phyloP scores from a whole-genome alignment of 257 asterid genomes.

The Jasminum sambac region DNA sequence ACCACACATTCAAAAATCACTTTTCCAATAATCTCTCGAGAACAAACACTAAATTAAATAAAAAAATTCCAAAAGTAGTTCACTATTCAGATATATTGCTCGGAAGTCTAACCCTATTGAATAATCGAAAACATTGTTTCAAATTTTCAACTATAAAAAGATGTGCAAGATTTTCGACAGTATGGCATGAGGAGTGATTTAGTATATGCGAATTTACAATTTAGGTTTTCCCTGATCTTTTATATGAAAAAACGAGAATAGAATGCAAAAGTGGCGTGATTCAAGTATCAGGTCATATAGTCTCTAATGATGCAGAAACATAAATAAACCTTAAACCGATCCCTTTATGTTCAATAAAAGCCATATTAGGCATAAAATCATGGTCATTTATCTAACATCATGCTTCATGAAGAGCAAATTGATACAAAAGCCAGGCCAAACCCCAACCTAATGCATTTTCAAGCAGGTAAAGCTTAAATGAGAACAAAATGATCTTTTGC shows the following conservation, averaged over 20 bases:
- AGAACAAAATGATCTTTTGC: too few relatives aligned
- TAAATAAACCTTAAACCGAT: not conserved
- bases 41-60: too few relatives aligned
- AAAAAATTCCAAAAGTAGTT: not conserved
- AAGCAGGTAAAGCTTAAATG: too few relatives aligned
- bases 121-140: not conserved
- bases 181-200: not conserved
- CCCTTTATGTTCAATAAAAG: not conserved
- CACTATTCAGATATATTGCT: not conserved
- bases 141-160: not conserved
- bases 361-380: not conserved
- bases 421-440: slow-evolving; percentile 16
- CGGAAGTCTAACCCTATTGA: not conserved
- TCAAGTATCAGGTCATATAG: slow-evolving; percentile 4
- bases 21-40: too few relatives aligned
- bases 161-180: not conserved
- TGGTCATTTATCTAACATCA: not conserved
- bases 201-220: not conserved
- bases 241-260: not conserved
- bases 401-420: not conserved
- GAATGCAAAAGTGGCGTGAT: slow-evolving; percentile 16
- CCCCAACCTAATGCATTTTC: not conserved
- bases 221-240: slow-evolving; percentile 3
- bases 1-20: too few relatives aligned
- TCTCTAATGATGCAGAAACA: slow-evolving; percentile 3